These are phyloP conservation scores for Geotrichum aggregatum DNA, from an alignment of 1,139 yeast species.

Conservation along the genomic window DNA sequence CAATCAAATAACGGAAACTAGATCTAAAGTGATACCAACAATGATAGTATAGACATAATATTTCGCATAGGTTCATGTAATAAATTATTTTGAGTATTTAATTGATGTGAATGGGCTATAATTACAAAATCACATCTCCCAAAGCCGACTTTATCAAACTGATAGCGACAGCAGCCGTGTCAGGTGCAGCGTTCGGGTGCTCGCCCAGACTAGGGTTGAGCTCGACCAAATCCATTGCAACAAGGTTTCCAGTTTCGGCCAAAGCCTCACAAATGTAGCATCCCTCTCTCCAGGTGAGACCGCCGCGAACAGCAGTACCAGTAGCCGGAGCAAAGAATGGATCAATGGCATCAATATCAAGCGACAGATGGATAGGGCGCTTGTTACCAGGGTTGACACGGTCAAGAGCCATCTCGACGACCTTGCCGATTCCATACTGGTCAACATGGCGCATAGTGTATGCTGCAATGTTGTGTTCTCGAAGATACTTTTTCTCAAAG, in stretches of 20 bases:
- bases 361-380: constrained; percentile 80
- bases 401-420: constrained; percentile 85
- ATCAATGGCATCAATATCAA: constrained; percentile 96
- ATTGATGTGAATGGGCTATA: not conserved
- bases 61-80: not conserved
- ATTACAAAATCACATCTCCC: constrained; percentile 61
- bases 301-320: constrained; percentile 97
- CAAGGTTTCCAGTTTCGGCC: constrained; percentile 81
- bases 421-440: constrained; percentile 86
- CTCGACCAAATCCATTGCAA: constrained; percentile 91
- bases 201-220: constrained; percentile 89
- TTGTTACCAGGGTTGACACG: constrained; percentile 70
- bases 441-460: constrained; percentile 96
- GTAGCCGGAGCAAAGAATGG: constrained; percentile 95
- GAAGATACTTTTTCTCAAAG: constrained; percentile 74
- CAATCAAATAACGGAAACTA: not conserved
- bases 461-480: constrained; percentile 71
- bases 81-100: not conserved
- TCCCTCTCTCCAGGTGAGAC: constrained; percentile 90
- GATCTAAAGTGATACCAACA: not conserved
- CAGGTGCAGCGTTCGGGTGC: constrained; percentile 67
- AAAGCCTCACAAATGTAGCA: constrained; percentile 86
- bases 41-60: not conserved
- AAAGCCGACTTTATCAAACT: constrained; percentile 91
- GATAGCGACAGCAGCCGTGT: constrained; percentile 86